Evolutionary conservation across 768 basidiomycete species (phyloP), one percentile per base, ranked within the genome.

Genomic region (Mycena galericulata): DNA sequence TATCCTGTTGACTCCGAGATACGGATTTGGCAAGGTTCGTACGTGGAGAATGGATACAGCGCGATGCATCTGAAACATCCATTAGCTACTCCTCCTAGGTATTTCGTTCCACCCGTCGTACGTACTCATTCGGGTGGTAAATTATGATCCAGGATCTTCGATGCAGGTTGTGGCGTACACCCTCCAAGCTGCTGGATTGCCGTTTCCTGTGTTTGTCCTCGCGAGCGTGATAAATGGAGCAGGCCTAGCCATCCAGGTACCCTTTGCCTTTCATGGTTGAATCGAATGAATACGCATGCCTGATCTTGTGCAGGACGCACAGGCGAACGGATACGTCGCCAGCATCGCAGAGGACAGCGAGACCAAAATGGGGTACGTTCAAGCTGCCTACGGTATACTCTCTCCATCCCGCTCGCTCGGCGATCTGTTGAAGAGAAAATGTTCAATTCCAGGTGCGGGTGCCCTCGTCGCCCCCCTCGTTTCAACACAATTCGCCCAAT

Each of bases 401-500:
- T n/a, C n/a, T n/a, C n/a, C n/a, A 70, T 89, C 29, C 65, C 89
- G 14, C 84, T 87, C 68, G 86, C 85, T 0, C 58, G 62, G 56
- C 49, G 1, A 2, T 20, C 45, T 47, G 8, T 20, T 41, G 17
- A 1, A 9, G 29, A 14, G 4, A 34, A 32, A 12, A 11, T 24
- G 11, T 29, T 5, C 24, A 46, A 8, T 30, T 32, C 20, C 30
- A 76, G 75, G 82, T 46, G 65, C 77, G n/a, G 88, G 89, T 0
- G 88, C 88, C 10, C 74, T 89, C 12, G 73, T 80, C 15, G 79
- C 90, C 0, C 92, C 92, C 0, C 81, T 92, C 26, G 82, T 88
- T 0, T 83, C 92, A 0, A 94, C 92, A 0, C 86, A 89, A 56
- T 93, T 93, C 67, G 81, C 88, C 4, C 80, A 82, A 36, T 65